phyloP scores from a whole-genome alignment of 164 flowering plant species.

The Nymphaea thermarum region DNA sequence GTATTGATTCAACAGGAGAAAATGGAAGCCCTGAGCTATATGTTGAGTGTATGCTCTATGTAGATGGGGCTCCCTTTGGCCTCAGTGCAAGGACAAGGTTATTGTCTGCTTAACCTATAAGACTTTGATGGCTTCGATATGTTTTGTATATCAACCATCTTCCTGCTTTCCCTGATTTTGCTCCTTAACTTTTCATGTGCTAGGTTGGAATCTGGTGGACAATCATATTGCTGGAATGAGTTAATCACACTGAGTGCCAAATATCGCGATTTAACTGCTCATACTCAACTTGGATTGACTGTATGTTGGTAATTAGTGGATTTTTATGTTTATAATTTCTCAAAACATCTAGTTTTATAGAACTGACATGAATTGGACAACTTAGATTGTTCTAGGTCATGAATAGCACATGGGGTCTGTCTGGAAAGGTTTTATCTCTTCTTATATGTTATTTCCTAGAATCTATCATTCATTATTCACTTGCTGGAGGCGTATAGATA shows the following conservation, averaged over 20 bases:
- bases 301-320: slow-evolving; percentile 25
- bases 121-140: neutral
- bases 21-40: slow-evolving; percentile 68
- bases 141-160: neutral
- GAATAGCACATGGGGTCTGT: too few species aligned
- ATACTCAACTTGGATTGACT: slow-evolving; percentile 82
- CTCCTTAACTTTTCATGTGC: neutral
- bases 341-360: too few species aligned
- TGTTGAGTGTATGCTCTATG: slow-evolving; percentile 74
- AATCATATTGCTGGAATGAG: slow-evolving; percentile 86
- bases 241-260: slow-evolving; percentile 80
- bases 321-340: neutral
- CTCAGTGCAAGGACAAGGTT: slow-evolving; percentile 89
- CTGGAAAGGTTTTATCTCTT: too few species aligned
- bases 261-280: slow-evolving; percentile 85
- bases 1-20: slow-evolving; percentile 32
- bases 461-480: too few species aligned
- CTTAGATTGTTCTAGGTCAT: too few species aligned
- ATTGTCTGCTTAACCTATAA: neutral
- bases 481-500: too few species aligned
- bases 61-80: slow-evolving; percentile 92
- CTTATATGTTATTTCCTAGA: too few species aligned
- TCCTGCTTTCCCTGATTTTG: neutral
- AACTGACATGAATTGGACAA: too few species aligned
- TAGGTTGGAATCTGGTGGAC: slow-evolving; percentile 79